Evolutionary conservation across 352 stramenopile species (phyloP).

Genomic region (Phytopythium delawarense): DNA sequence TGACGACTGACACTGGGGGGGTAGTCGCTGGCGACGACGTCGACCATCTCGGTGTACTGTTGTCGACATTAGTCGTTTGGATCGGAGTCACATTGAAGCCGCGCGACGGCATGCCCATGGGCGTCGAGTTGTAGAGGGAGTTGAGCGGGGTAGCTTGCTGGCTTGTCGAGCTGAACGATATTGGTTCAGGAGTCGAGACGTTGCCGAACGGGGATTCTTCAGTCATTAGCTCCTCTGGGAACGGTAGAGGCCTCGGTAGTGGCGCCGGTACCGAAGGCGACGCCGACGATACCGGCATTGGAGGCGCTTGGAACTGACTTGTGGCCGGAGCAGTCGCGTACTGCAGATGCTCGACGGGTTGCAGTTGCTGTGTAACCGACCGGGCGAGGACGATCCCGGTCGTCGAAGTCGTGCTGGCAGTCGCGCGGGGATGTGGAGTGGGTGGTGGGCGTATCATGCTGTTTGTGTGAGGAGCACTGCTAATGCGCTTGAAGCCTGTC

Average conservation of each 20-base stretch:
- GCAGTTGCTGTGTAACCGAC: not conserved
- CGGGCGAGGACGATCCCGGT: too few relatives aligned
- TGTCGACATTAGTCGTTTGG: not conserved
- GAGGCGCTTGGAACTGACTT: not conserved
- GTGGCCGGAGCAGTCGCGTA: not conserved
- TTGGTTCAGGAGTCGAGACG: not conserved
- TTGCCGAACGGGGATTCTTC: slow-evolving; percentile 1
- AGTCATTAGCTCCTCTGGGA: slow-evolving; percentile 11
- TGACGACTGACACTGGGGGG: not conserved
- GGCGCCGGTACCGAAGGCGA: slow-evolving; percentile 3
- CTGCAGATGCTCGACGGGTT: not conserved
- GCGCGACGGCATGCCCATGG: not conserved
- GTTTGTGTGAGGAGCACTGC: not conserved
- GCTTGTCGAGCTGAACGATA: not conserved
- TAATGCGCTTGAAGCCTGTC: not conserved
- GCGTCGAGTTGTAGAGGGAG: too few relatives aligned
- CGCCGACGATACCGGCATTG: not conserved
- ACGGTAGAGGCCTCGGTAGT: slow-evolving; percentile 20
- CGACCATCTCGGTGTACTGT: not conserved
- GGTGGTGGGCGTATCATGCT: slow-evolving; percentile 1
- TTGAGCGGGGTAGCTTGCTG: not conserved
- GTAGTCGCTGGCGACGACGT: not conserved
- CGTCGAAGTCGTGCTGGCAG: not conserved
- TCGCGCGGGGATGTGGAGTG: not conserved
- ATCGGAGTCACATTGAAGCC: slow-evolving; percentile 1